Conservation (phyloP, 1,284 basidiomycete species). For the Leccinum subspadiceum region DNA sequence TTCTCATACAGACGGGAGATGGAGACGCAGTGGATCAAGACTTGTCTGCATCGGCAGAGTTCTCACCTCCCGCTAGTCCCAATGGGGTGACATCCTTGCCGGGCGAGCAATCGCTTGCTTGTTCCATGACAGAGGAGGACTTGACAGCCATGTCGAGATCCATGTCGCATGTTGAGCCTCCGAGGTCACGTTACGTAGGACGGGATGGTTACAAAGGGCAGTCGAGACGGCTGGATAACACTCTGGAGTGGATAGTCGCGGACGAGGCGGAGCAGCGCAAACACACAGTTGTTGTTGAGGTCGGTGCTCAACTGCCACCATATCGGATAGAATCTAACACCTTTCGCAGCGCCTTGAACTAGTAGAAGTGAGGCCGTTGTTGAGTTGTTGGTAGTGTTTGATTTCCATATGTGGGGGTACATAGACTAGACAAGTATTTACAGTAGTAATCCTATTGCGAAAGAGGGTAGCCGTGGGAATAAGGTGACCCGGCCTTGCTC, state of each 20-base stretch:
- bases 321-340: conserved; percentile 3
- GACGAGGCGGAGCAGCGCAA: conserved; percentile 49
- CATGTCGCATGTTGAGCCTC: conserved; percentile 56
- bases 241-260: conserved; percentile 66
- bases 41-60: conserved; percentile 38
- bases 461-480: not conserved
- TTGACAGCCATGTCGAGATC: conserved; percentile 72
- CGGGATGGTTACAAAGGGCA: conserved; percentile 41
- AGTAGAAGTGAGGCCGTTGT: conserved; percentile 62
- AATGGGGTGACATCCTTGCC: conserved; percentile 48
- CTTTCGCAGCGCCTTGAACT: conserved; percentile 64
- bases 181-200: conserved; percentile 39
- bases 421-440: not conserved
- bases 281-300: conserved; percentile 68
- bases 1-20: conserved; percentile 23
- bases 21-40: conserved; percentile 26
- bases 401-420: no score
- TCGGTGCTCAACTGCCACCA: conserved; percentile 33
- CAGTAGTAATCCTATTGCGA: not conserved
- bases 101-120: conserved; percentile 47
- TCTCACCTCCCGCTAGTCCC: conserved; percentile 50
- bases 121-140: conserved; percentile 68
- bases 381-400: conserved; percentile 61
- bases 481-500: not conserved
- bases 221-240: conserved; percentile 35